A percentile compares a stretch with the other conserved stretches of the same genome.
Evolutionary conservation across 495 filamentous ascomycete genomes (phyloP).

Genomic region (Xeromyces bisporus): DNA sequence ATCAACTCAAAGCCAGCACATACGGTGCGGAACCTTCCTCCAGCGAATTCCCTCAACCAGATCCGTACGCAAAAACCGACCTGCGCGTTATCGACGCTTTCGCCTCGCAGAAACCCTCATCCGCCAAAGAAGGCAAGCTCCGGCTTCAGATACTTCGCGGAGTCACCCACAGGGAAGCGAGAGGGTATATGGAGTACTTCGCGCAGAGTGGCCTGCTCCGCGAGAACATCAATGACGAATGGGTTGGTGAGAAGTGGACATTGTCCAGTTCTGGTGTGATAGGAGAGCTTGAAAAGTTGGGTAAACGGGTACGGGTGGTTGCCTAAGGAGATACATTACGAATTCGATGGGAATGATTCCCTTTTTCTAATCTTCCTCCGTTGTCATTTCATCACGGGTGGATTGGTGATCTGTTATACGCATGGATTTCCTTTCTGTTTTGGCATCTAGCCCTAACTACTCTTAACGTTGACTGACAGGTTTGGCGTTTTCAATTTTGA

Average conservation of each 20-base stretch:
- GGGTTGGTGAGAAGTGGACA: slow-evolving; percentile 72
- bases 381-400: too few species aligned
- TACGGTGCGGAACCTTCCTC: slow-evolving; percentile 16
- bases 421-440: too few species aligned
- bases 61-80: slow-evolving; percentile 55
- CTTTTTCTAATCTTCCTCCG: too few species aligned
- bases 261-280: slow-evolving; percentile 66
- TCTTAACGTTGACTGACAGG: too few species aligned
- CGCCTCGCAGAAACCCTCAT: slow-evolving; percentile 10
- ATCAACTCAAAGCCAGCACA: slow-evolving; percentile 29
- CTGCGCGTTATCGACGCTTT: slow-evolving; percentile 40
- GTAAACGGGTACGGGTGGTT: slow-evolving; percentile 30
- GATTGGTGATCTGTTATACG: too few species aligned
- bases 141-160: slow-evolving; percentile 43
- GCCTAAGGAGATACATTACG: too few species aligned
- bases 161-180: slow-evolving; percentile 57
- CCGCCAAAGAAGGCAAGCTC: slow-evolving; percentile 23
- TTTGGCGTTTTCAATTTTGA: too few species aligned
- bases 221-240: slow-evolving; percentile 46
- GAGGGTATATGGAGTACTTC: slow-evolving; percentile 82
- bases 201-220: slow-evolving; percentile 69
- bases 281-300: slow-evolving; percentile 60
- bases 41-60: slow-evolving; percentile 32
- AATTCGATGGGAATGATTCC: too few species aligned
- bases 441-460: too few species aligned